A percentile compares a stretch with the other conserved stretches of the same genome.
Conservation (phyloP, 2,329 filamentous ascomycete species). For the Mycosphaerella sp. region DNA sequence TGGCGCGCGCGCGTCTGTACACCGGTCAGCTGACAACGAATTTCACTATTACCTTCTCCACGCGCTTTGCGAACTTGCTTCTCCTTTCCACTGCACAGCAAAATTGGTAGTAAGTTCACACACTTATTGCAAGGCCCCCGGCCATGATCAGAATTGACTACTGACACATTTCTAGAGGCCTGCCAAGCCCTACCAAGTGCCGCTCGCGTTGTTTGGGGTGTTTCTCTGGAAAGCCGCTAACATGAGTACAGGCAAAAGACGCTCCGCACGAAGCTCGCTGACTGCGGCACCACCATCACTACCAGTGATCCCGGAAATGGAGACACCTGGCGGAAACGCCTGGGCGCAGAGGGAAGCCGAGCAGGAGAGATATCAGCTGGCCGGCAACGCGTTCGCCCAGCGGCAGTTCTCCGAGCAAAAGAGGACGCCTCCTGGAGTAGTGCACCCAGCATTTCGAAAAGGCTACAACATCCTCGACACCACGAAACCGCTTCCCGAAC, state of each 20-base stretch:
- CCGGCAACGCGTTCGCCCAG: conserved; percentile 34
- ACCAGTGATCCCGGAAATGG: conserved; percentile 3
- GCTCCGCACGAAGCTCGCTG: conserved; percentile 2
- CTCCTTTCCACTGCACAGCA: not conserved
- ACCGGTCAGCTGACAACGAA: not conserved
- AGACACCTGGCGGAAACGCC: conserved; percentile 27
- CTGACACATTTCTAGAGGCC: conserved; percentile 3
- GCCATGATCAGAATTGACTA: not conserved
- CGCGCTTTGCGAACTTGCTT: not conserved
- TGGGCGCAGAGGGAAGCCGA: conserved; percentile 25
- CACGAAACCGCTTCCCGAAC: conserved; percentile 13
- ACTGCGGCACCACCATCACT: conserved; percentile 2
- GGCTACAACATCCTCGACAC: conserved; percentile 14
- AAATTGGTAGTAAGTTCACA: conserved; percentile 7
- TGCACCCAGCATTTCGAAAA: conserved; percentile 27
- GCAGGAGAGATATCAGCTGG: conserved; percentile 24
- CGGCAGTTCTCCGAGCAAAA: conserved; percentile 23
- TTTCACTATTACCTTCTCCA: not conserved
- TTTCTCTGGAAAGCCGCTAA: conserved; percentile 10
- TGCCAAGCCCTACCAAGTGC: conserved; percentile 1
- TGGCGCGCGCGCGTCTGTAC: not conserved
- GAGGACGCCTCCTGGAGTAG: conserved; percentile 18
- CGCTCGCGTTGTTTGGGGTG: conserved; percentile 4
- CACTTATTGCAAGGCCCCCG: not conserved
- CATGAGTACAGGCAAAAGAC: conserved; percentile 8